These are phyloP conservation scores for Rubroboletus satanas DNA, from an alignment of 768 basidiomycete genomes.

Conservation along the genomic window DNA sequence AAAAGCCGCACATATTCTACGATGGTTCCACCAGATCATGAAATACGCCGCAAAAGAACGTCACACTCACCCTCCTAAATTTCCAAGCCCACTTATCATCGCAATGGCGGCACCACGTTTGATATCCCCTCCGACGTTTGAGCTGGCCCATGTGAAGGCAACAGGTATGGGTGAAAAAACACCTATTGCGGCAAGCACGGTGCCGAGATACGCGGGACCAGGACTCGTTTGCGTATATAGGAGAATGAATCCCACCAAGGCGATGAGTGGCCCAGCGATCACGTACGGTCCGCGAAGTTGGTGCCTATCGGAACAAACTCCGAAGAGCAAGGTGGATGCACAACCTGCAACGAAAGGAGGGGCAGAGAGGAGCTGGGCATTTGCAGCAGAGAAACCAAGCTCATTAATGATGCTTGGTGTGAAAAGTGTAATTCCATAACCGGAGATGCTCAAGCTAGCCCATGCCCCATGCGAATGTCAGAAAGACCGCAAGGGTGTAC, in stretches of 20 bases:
- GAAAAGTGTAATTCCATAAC: background rate
- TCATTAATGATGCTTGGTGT: slow-evolving; percentile 30
- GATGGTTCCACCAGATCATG: background rate
- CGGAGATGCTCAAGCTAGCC: background rate
- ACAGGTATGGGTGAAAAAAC: slow-evolving; percentile 45
- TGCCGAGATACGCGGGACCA: slow-evolving; percentile 36
- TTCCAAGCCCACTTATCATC: slow-evolving; percentile 52
- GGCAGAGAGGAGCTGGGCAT: slow-evolving; percentile 45
- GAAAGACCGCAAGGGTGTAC: background rate
- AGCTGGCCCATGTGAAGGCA: slow-evolving; percentile 48
- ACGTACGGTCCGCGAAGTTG: slow-evolving; percentile 46
- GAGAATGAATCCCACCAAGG: slow-evolving; percentile 46
- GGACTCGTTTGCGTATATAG: slow-evolving; percentile 33
- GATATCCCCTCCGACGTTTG: slow-evolving; percentile 52
- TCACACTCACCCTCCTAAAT: slow-evolving; percentile 45
- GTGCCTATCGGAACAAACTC: slow-evolving; percentile 40
- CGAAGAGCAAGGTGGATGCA: slow-evolving; percentile 35
- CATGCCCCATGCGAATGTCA: background rate
- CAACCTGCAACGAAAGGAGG: slow-evolving; percentile 46
- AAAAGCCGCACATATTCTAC: slow-evolving; percentile 39
- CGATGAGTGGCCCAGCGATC: slow-evolving; percentile 35
- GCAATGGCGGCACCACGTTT: slow-evolving; percentile 48
- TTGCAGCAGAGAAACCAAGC: slow-evolving; percentile 47
- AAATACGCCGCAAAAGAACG: slow-evolving; percentile 11
- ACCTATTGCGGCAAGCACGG: slow-evolving; percentile 47